Evolutionary conservation across 495 filamentous ascomycete genomes (phyloP).

Genomic region (Oidiodendron maius): DNA sequence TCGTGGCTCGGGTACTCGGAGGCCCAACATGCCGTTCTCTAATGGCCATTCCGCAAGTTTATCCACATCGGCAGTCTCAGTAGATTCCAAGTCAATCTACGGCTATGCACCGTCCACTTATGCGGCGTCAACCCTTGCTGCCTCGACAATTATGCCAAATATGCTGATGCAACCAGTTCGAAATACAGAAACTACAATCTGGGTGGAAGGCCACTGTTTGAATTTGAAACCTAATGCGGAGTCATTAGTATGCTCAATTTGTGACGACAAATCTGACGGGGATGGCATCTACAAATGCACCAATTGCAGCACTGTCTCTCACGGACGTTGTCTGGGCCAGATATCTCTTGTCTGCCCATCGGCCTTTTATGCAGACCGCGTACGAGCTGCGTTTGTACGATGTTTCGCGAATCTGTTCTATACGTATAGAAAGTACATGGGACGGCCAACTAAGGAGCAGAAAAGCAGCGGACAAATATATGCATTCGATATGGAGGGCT

Average conservation of each 20-base stretch:
- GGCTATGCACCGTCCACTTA: slow-evolving; percentile 93
- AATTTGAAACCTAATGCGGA: slow-evolving; percentile 64
- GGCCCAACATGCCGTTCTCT: slow-evolving; percentile 80
- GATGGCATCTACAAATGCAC: slow-evolving; percentile 84
- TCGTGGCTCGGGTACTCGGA: slow-evolving; percentile 56
- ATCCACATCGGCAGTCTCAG: slow-evolving; percentile 78
- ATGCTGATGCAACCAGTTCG: slow-evolving; percentile 76
- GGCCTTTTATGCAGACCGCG: slow-evolving; percentile 85
- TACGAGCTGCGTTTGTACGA: slow-evolving; percentile 88
- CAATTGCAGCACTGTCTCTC: slow-evolving; percentile 69
- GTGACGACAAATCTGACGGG: slow-evolving; percentile 77
- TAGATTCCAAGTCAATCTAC: slow-evolving; percentile 67
- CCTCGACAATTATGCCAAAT: slow-evolving; percentile 95
- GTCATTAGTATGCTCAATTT: slow-evolving; percentile 71
- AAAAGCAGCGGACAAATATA: slow-evolving; percentile 85
- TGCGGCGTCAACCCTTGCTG: slow-evolving; percentile 92
- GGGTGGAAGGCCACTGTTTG: slow-evolving; percentile 94
- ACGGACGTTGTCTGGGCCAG: slow-evolving; percentile 73
- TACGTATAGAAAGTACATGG: slow-evolving; percentile 84
- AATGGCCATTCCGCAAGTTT: slow-evolving; percentile 71
- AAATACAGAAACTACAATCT: slow-evolving; percentile 80
- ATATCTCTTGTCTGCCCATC: slow-evolving; percentile 83
- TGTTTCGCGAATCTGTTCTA: slow-evolving; percentile 93
- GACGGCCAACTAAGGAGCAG: slow-evolving; percentile 70
- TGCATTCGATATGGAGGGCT: slow-evolving; percentile 89